Conservation (phyloP, 2,329 filamentous ascomycete genomes). For the Pseudovirgaria hyperparasitica region DNA sequence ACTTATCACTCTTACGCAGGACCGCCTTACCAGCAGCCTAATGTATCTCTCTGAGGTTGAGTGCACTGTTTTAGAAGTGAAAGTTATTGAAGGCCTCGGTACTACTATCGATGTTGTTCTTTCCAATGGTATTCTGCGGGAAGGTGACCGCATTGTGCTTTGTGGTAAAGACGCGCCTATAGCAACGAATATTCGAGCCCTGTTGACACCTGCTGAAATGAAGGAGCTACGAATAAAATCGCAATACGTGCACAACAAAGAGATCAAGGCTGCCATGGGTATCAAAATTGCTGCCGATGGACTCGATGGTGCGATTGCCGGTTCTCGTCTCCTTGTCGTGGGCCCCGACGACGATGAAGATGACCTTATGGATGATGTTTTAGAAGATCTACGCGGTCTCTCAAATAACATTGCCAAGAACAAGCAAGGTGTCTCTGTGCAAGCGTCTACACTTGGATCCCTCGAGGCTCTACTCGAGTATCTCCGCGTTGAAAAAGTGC, state of each 20-base stretch:
- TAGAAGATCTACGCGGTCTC: conserved; percentile 82
- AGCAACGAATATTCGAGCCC: conserved; percentile 83
- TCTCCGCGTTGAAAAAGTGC: conserved; percentile 90
- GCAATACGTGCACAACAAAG: conserved; percentile 96
- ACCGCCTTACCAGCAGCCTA: conserved; percentile 90
- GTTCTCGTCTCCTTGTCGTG: conserved; percentile 86
- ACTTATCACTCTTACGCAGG: conserved; percentile 80
- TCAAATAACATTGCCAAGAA: conserved; percentile 86
- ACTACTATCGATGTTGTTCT: conserved; percentile 97
- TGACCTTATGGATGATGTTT: conserved; percentile 91
- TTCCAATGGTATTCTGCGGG: conserved; percentile 85
- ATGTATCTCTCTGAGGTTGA: conserved; percentile 99
- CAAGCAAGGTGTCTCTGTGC: conserved; percentile 88
- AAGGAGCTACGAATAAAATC: conserved; percentile 94
- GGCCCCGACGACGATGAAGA: conserved; percentile 94
- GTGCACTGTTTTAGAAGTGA: conserved; percentile 95
- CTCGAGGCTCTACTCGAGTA: conserved; percentile 94
- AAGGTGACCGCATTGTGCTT: conserved; percentile 88
- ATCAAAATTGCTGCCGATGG: conserved; percentile 97
- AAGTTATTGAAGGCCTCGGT: conserved; percentile 96
- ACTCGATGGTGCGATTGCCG: conserved; percentile 90
- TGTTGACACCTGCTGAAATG: conserved; percentile 84
- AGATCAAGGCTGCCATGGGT: conserved; percentile 95
- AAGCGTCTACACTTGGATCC: conserved; percentile 93
- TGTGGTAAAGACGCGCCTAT: conserved; percentile 97